These are phyloP conservation scores for Aegilops speltoides DNA, from an alignment of 176 grass and related monocot genomes.

Conservation along the genomic window DNA sequence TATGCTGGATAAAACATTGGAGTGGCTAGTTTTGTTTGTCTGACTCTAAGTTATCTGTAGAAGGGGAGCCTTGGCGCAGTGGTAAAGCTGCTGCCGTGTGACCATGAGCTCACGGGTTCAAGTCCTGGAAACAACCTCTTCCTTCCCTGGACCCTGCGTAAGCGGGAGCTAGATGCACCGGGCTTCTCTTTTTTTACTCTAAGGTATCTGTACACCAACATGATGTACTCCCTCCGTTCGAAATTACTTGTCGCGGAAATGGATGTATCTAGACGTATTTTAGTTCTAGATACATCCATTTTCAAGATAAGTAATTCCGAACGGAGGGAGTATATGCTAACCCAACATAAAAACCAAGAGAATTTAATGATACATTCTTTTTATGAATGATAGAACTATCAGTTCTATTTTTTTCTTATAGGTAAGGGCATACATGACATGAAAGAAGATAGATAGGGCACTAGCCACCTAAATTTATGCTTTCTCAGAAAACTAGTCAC, in stretches of 20 bases:
- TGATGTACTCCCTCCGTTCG: too few species aligned
- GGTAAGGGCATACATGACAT: not conserved
- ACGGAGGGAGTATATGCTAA: too few species aligned
- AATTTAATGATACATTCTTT: not conserved
- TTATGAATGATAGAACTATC: not conserved
- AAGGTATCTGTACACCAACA: not conserved
- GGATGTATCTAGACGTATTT: too few species aligned
- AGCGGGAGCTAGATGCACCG: too few species aligned
- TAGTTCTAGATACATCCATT: too few species aligned
- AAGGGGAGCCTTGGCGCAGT: too few species aligned
- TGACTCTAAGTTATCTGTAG: not conserved
- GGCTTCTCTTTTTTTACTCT: not conserved
- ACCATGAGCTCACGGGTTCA: too few species aligned
- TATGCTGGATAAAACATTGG: constrained; percentile 4
- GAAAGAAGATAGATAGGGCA: not conserved
- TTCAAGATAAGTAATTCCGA: too few species aligned
- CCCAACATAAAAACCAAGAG: not conserved
- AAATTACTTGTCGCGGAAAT: too few species aligned
- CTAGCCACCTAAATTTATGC: not conserved
- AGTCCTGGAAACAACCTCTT: too few species aligned
- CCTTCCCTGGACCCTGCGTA: too few species aligned
- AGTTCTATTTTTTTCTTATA: not conserved
- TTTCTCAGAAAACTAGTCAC: not conserved
- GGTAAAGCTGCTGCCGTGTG: too few species aligned
- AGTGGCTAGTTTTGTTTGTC: constrained; percentile 12